Base-by-base conservation (phyloP, 2,329 filamentous ascomycete genomes). In the Ceratocystis variospora region DNA sequence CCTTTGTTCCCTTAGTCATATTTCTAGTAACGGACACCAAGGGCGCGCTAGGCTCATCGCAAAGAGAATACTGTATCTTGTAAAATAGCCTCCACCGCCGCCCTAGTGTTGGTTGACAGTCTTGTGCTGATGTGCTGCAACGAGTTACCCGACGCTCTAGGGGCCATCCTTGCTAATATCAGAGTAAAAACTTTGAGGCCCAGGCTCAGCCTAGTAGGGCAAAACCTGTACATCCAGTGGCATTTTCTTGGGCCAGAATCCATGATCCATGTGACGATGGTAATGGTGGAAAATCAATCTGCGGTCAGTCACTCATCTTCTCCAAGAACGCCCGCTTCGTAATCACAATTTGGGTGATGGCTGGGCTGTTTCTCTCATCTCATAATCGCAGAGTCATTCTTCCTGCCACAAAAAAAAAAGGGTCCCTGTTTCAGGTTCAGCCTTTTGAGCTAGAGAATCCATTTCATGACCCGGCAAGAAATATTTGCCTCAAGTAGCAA, bases 231-330 rank as follows among this genome's bases (percentile, higher is more conserved):
- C 31, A 33, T 59, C 55, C 55, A 37, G 28, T 31, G 7, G 22
- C n/a, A 19, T 53, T 22, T 28, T 28, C 28, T 28, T 15, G 10
- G 37, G 37, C 37, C 12, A 33, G 6, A 59, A 53, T 5, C 55
- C 55, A 59, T 59, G 55, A 59, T 59, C 55, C 55, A 59, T 59
- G 48, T 41, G 10, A 41, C 15, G 48, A 53, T 25, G 48, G 22
- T 28, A 28, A 53, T 12, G 37, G 37, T 41, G 37, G 37, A 41
- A 41, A 41, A 15, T 41, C 37, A 41, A 41, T 10, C 12, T 41
- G 7, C 37, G 37, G 37, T 41, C 37, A 10, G 37, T 15, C 37
- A 41, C 3, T n/a, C n/a, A 17, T 22, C 48, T 22, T 25, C 22
- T 53, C n/a, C 48, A 53, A 53, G 15, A 25, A 3, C 7, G 22